These are phyloP conservation scores for Apophysomyces sp. DNA, from an alignment of 371 early-diverging fungal genomes.

Conservation along the genomic window DNA sequence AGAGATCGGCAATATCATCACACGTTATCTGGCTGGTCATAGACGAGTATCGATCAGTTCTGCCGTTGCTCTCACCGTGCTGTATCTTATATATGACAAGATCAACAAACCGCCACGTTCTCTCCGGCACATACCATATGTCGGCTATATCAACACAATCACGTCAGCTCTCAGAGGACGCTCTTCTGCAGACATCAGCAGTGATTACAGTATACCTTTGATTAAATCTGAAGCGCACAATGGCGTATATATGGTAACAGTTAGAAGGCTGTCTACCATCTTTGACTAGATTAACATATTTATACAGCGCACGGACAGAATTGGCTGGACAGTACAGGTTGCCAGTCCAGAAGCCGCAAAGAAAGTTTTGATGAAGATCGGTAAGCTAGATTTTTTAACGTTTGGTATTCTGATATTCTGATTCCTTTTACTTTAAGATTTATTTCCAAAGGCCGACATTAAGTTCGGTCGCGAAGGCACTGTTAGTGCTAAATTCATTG, in stretches of 20 bases:
- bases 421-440: too few relatives aligned
- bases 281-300: background rate
- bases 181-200: constrained; percentile 1
- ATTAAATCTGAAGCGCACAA: background rate
- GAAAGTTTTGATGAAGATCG: constrained; percentile 13
- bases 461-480: background rate
- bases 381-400: background rate
- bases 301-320: background rate
- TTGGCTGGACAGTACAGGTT: constrained; percentile 23
- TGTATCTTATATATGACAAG: constrained; percentile 6
- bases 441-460: constrained; percentile 19
- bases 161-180: background rate
- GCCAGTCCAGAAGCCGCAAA: constrained; percentile 18
- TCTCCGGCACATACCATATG: constrained; percentile 13
- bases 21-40: background rate
- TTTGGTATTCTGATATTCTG: too few relatives aligned
- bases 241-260: constrained; percentile 9
- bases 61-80: background rate
- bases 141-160: constrained; percentile 1
- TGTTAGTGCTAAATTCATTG: constrained; percentile 13
- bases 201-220: constrained; percentile 3
- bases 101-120: constrained; percentile 1
- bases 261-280: too few relatives aligned
- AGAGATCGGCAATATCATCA: background rate
- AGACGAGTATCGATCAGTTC: background rate